These are phyloP conservation scores for Acorus gramineus DNA, from an alignment of 106 monocot species.

Conservation along the genomic window DNA sequence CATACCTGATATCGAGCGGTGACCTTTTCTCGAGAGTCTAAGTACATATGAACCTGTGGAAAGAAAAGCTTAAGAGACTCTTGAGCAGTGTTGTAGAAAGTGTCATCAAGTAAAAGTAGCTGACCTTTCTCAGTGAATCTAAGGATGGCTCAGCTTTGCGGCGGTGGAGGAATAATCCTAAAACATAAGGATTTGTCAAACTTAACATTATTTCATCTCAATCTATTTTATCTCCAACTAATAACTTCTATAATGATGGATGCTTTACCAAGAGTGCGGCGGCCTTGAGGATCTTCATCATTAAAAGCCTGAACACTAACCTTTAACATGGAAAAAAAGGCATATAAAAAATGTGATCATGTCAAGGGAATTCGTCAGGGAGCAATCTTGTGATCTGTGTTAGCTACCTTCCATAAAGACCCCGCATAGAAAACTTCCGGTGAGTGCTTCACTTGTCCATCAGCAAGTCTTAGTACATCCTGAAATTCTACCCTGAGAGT, in stretches of 20 bases:
- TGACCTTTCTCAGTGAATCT: slow-evolving; percentile 73
- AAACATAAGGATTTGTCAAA: neutral
- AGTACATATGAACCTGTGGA: slow-evolving; percentile 68
- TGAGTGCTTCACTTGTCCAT: slow-evolving; percentile 97
- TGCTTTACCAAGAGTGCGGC: slow-evolving; percentile 77
- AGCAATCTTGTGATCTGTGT: neutral
- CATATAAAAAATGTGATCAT: too few relatives aligned
- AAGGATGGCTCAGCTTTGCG: slow-evolving; percentile 70
- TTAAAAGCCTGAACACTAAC: slow-evolving; percentile 96
- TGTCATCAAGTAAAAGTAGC: slow-evolving; percentile 1
- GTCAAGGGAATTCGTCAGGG: neutral
- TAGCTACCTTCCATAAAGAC: slow-evolving; percentile 88
- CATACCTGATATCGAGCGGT: slow-evolving; percentile 98
- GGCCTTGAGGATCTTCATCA: slow-evolving; percentile 96
- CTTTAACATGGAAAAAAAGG: slow-evolving; percentile 19
- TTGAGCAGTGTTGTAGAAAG: neutral
- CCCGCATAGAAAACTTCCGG: slow-evolving; percentile 94
- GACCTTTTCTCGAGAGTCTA: slow-evolving; percentile 93
- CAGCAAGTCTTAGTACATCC: slow-evolving; percentile 78
- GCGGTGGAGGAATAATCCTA: slow-evolving; percentile 91
- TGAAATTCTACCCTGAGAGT: slow-evolving; percentile 75
- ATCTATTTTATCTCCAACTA: too few relatives aligned
- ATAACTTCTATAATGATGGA: neutral
- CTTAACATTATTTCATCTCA: too few relatives aligned
- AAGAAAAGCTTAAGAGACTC: slow-evolving; percentile 1